These are phyloP conservation scores for Bryoerythrophyllum caledonicum DNA, from an alignment of 225 moss, liverwort and hornwort genomes.

Conservation along the genomic window DNA sequence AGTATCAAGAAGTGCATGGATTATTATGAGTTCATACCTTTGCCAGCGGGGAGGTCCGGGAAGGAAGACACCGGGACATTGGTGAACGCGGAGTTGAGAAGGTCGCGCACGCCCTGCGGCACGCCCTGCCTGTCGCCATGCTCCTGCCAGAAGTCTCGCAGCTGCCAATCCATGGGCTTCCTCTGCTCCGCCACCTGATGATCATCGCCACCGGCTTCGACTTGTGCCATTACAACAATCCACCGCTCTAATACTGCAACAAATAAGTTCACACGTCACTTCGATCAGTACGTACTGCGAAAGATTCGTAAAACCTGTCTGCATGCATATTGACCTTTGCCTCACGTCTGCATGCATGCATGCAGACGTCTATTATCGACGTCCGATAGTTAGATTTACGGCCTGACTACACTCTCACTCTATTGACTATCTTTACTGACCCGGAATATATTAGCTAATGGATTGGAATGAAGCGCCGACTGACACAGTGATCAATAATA, in stretches of 20 bases:
- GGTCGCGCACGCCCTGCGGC: constrained; percentile 61
- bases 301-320: too few species aligned
- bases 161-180: constrained; percentile 49
- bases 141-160: constrained; percentile 63
- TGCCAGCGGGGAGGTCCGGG: constrained; percentile 68
- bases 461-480: too few species aligned
- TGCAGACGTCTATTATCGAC: background rate
- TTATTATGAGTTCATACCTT: constrained; percentile 40
- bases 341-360: too few species aligned
- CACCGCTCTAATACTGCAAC: background rate
- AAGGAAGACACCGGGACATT: constrained; percentile 74
- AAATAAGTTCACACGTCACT: background rate
- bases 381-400: too few species aligned
- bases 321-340: too few species aligned
- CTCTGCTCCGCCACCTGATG: background rate
- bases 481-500: too few species aligned
- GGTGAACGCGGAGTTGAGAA: constrained; percentile 69
- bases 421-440: too few species aligned
- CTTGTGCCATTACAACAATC: background rate
- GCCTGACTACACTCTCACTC: too few species aligned
- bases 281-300: background rate
- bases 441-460: too few species aligned
- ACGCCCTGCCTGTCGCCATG: constrained; percentile 65
- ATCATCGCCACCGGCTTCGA: background rate
- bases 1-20: too few species aligned